Evolutionary conservation across 169 alveolate genomes (phyloP), one percentile per base, ranked within the genome.

Genomic region (Plasmodium ovale): DNA sequence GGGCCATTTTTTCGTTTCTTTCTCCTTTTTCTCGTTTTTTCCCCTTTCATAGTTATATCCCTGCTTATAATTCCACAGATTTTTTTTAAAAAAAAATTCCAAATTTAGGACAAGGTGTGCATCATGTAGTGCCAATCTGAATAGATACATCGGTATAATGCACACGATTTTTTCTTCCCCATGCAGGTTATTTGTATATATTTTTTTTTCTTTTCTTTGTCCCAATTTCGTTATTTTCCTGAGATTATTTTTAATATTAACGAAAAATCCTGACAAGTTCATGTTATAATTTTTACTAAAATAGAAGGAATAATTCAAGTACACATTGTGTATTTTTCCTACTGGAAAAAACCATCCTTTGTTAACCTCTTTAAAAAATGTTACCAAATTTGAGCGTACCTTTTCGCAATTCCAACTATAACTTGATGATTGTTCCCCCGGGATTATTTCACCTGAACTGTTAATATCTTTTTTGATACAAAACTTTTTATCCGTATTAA

Each of bases 241-340:
- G 1, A 72, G 37, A 16, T 56, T 42, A 62, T 51, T 27, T 74
- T 74, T 60, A 12, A 54, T 9, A 21, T 44, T 60, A 42, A 42
- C 1, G 12, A 56, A 39, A 4, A 54, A 68, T 6, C 54, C n/a
- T 12, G 51, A 85, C 12, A 85, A 7, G n/a, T 68, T 56, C 0
- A 85, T n/a, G 54, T 37, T 60, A 62, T 69, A 85, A 85, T 85
- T 85, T 72, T 85, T 53, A 21, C 58, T 42, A 33, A 68, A 67
- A 72, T 33, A 69, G 56, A 85, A 54, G 23, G 91, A 21, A 31
- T 85, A 85, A 35, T 85, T 67, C 35, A 85, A 9, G 51, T 67
- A 70, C 19, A 69, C 33, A 65, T 85, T 85, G 19, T 69, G 56
- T 85, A 85, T 69, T 56, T 70, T 37, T 33, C 33, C 42, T 31